These are phyloP conservation scores for Anthracocystis walkeri DNA, from an alignment of 1,284 basidiomycete species.

Conservation along the genomic window DNA sequence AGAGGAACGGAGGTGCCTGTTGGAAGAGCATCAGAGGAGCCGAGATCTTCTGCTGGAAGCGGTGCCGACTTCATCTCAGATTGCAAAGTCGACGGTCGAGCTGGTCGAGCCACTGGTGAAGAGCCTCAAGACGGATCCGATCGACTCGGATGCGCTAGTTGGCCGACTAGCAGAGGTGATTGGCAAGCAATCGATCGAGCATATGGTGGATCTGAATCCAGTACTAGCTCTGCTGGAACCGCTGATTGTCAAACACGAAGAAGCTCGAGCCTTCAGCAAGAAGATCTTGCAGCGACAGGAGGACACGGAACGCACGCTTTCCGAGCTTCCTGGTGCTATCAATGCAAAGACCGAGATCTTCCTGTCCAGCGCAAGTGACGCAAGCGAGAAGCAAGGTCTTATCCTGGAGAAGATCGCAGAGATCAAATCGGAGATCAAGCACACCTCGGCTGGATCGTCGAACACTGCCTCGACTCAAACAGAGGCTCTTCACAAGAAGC, in stretches of 20 bases:
- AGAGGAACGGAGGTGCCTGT: conserved; percentile 26
- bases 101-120: conserved; percentile 42
- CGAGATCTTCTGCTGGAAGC: conserved; percentile 19
- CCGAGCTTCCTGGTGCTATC: conserved; percentile 54
- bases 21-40: conserved; percentile 30
- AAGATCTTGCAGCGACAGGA: conserved; percentile 53
- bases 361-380: conserved; percentile 33
- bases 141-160: conserved; percentile 52
- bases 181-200: conserved; percentile 58
- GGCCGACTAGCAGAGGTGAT: conserved; percentile 40
- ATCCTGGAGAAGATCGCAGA: conserved; percentile 22
- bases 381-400: conserved; percentile 21
- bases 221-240: conserved; percentile 61
- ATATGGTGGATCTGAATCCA: conserved; percentile 57
- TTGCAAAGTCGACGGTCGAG: conserved; percentile 45
- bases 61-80: conserved; percentile 16
- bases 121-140: conserved; percentile 47
- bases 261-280: conserved; percentile 32
- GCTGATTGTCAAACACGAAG: conserved; percentile 58
- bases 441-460: neutral
- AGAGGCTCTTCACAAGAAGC: conserved; percentile 9
- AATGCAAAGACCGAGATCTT: conserved; percentile 64
- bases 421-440: conserved; percentile 25
- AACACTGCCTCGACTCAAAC: neutral
- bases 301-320: conserved; percentile 53